phyloP scores from a whole-genome alignment of 2,329 filamentous ascomycete species.

The Exophiala aquamarina region DNA sequence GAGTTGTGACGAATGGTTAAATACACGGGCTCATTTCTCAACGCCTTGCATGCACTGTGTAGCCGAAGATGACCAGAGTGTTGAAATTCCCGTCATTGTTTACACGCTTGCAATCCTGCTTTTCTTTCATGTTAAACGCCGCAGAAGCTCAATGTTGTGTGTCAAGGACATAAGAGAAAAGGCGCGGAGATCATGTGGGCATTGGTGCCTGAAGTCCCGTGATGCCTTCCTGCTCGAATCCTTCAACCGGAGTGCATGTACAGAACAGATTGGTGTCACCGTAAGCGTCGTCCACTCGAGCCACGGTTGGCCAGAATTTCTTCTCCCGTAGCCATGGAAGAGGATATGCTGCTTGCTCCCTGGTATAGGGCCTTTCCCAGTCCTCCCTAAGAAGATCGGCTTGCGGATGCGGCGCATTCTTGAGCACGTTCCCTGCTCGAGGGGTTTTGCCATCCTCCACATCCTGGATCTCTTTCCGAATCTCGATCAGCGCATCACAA shows the following conservation, averaged over 20 bases:
- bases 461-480: slow-evolving; percentile 79
- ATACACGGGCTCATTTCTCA: too few relatives aligned
- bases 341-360: slow-evolving; percentile 85
- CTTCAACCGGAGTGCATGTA: slow-evolving; percentile 83
- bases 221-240: slow-evolving; percentile 28
- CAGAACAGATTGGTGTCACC: slow-evolving; percentile 94
- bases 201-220: slow-evolving; percentile 21
- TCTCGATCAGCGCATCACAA: slow-evolving; percentile 83
- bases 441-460: slow-evolving; percentile 78
- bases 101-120: neutral
- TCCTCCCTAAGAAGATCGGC: slow-evolving; percentile 72
- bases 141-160: neutral
- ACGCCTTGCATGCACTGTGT: too few relatives aligned
- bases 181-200: slow-evolving; percentile 14
- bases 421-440: slow-evolving; percentile 76
- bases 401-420: slow-evolving; percentile 84
- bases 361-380: slow-evolving; percentile 80
- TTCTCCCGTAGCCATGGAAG: slow-evolving; percentile 80
- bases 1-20: too few relatives aligned
- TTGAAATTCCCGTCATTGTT: slow-evolving; percentile 18
- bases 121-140: neutral
- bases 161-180: too few relatives aligned
- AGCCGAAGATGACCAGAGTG: slow-evolving; percentile 6
- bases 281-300: slow-evolving; percentile 84
- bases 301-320: slow-evolving; percentile 95